These are phyloP conservation scores for Euphrasia arctica DNA, from an alignment of 305 asterid genomes.

Conservation along the genomic window DNA sequence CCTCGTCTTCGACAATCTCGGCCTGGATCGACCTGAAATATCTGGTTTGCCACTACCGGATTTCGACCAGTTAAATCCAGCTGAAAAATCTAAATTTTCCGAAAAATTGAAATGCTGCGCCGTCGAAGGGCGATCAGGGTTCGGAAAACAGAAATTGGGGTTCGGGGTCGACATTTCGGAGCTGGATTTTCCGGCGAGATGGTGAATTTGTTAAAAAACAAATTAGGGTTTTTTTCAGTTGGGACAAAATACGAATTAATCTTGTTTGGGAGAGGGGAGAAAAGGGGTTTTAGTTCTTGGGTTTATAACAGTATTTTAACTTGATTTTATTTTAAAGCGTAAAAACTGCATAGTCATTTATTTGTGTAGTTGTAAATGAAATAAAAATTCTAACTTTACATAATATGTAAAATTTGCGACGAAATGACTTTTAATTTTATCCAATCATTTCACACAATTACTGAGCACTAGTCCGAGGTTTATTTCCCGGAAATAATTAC, in stretches of 20 bases:
- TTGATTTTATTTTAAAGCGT: conserved; percentile 16
- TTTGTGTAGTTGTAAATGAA: too few species aligned
- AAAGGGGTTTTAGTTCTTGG: conserved; percentile 27
- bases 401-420: too few species aligned
- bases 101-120: conserved; percentile 22
- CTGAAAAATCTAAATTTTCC: conserved; percentile 28
- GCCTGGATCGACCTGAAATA: conserved; percentile 37
- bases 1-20: conserved; percentile 52
- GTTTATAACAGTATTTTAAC: not conserved
- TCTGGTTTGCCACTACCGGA: conserved; percentile 31
- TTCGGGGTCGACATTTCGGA: conserved; percentile 36
- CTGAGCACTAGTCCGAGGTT: too few species aligned
- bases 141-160: conserved; percentile 30
- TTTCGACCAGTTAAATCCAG: conserved; percentile 40
- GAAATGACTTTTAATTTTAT: too few species aligned
- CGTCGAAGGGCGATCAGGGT: conserved; percentile 22
- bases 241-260: conserved; percentile 2
- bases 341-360: too few species aligned
- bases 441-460: too few species aligned
- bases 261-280: not conserved
- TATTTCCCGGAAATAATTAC: too few species aligned
- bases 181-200: conserved; percentile 25
- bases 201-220: conserved; percentile 1
- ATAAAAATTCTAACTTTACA: too few species aligned
- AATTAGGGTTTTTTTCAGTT: not conserved